A percentile compares a stretch with the other conserved stretches of the same genome.
Evolutionary conservation across 2,329 filamentous ascomycete species (phyloP).

Genomic region (Lasiodiplodia gonubiensis): DNA sequence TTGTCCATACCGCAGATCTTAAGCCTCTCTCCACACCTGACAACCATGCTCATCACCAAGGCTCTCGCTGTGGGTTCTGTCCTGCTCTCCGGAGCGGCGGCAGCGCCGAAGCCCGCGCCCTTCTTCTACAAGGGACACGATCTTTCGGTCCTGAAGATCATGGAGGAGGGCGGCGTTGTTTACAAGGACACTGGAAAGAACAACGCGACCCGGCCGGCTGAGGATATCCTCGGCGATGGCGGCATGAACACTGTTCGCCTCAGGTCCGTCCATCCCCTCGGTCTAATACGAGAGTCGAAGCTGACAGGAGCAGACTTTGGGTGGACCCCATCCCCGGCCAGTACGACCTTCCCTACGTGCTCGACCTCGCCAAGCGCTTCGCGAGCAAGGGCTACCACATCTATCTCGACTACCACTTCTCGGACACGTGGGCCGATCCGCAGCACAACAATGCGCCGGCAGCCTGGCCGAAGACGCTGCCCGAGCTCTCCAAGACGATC

Average conservation of each 20-base stretch:
- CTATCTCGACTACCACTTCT: conserved; percentile 69
- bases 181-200: conserved; percentile 39
- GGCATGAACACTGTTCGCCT: conserved; percentile 27
- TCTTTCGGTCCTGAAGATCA: conserved; percentile 19
- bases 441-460: conserved; percentile 65
- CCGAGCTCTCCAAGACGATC: conserved; percentile 61
- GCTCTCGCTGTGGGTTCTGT: conserved; percentile 7
- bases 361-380: conserved; percentile 68
- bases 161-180: conserved; percentile 31
- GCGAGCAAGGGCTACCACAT: conserved; percentile 66
- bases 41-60: conserved; percentile 11
- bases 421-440: conserved; percentile 75
- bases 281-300: conserved; percentile 15
- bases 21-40: background rate
- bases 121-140: conserved; percentile 29
- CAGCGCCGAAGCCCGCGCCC: conserved; percentile 4
- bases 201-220: conserved; percentile 43
- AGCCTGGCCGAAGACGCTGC: conserved; percentile 65
- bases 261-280: background rate
- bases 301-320: conserved; percentile 41
- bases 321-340: conserved; percentile 68
- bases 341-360: conserved; percentile 73
- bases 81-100: conserved; percentile 5
- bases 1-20: background rate
- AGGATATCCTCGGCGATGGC: conserved; percentile 27